Conservation (phyloP, 2,329 filamentous ascomycete species). For the Lachnum nothofagi region DNA sequence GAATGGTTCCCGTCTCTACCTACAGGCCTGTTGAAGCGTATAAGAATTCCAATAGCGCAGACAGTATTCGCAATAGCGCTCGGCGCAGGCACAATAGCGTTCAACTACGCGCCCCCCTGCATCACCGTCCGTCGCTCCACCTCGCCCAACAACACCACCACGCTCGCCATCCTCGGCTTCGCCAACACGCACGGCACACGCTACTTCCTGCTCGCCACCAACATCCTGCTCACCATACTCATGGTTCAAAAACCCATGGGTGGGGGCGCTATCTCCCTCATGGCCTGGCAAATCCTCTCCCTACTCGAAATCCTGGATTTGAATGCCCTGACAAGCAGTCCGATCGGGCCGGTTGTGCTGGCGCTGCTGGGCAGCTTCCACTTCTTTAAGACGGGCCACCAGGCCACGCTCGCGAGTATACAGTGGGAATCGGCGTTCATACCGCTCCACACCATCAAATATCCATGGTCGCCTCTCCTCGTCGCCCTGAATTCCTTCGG, state of each 20-base stretch:
- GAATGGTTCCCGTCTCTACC: constrained; percentile 65
- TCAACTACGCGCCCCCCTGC: constrained; percentile 78
- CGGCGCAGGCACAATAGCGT: constrained; percentile 78
- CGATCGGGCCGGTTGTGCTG: constrained; percentile 79
- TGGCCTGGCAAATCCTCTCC: constrained; percentile 84
- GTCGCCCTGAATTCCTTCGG: constrained; percentile 84
- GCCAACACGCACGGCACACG: constrained; percentile 88
- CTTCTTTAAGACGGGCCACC: constrained; percentile 97
- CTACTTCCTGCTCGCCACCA: constrained; percentile 77
- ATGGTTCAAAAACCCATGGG: constrained; percentile 94
- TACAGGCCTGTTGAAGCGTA: constrained; percentile 61
- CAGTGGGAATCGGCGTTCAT: constrained; percentile 98
- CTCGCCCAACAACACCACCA: constrained; percentile 34
- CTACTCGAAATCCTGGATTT: constrained; percentile 61
- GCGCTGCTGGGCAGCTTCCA: constrained; percentile 88
- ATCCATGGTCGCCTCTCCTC: constrained; percentile 83
- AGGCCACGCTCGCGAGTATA: constrained; percentile 78
- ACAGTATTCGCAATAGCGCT: constrained; percentile 73
- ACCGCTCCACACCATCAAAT: constrained; percentile 72
- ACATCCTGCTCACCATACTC: constrained; percentile 70
- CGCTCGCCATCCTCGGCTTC: constrained; percentile 81
- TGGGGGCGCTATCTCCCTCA: constrained; percentile 72
- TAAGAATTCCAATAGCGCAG: constrained; percentile 74
- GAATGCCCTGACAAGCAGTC: constrained; percentile 55
- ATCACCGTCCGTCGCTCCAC: constrained; percentile 61